These are phyloP conservation scores for Gossypium gossypioides DNA, from an alignment of 441 rosid genomes.

Conservation along the genomic window DNA sequence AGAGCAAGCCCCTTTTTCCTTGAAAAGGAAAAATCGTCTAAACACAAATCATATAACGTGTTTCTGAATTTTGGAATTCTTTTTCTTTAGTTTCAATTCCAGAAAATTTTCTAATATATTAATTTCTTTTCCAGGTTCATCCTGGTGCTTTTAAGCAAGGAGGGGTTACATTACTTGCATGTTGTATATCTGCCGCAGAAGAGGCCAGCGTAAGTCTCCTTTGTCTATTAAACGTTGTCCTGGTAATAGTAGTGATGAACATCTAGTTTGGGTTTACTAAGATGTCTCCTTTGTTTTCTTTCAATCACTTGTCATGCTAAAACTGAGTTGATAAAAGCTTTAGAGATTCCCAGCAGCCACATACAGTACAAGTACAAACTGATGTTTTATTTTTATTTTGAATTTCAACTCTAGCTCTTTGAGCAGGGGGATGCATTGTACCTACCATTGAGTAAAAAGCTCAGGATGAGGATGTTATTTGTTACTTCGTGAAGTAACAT, in stretches of 20 bases:
- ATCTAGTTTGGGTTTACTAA: background rate
- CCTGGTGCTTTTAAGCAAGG: constrained; percentile 82
- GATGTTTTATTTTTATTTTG: background rate
- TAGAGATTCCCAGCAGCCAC: background rate
- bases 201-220: constrained; percentile 61
- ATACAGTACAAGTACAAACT: background rate
- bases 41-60: background rate
- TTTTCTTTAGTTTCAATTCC: background rate
- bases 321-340: background rate
- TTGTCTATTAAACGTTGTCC: background rate
- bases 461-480: background rate
- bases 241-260: background rate
- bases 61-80: background rate
- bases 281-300: background rate
- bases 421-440: background rate
- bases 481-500: background rate
- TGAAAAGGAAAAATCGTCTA: background rate
- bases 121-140: constrained; percentile 55
- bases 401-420: background rate
- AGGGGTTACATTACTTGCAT: constrained; percentile 72
- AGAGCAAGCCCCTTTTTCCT: background rate
- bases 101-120: background rate
- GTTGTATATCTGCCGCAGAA: constrained; percentile 81
- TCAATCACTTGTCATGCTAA: background rate
- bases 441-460: background rate